Evolutionary conservation across 1,139 yeast species (phyloP), one percentile per base, ranked within the genome.

Genomic region (Candida sanyaensis): DNA sequence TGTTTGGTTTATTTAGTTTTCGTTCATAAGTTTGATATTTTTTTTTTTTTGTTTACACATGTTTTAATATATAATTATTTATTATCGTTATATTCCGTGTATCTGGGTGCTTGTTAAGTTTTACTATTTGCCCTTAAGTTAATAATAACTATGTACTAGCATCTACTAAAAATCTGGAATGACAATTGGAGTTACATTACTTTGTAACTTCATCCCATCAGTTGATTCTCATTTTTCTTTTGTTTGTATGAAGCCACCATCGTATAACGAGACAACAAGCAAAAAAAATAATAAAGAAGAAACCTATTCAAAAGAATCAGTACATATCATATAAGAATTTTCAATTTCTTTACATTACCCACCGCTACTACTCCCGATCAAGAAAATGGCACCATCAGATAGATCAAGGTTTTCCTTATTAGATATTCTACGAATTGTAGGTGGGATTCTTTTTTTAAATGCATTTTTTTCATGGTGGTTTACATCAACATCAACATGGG

Each of bases 401-500:
- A 34, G 47, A 45, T 36, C 44, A 27, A 41, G 41, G n/a, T 50
- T 50, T 26, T 34, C 37, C 23, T 12, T 49, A 8, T 23, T 77
- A 1, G 87, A 82, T 53, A 42, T 75, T 0, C 42, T 78, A 9
- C 66, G 84, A 27, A 57, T 81, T 0, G 13, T 80, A 1, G 69
- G 75, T 0, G 87, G 87, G 0, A 7, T 81, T 0, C 54, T 83
- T 2, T 51, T 78, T 3, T 49, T 81, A 13, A 81, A 78, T 56
- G 72, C 81, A 12, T 30, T 79, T 2, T 58, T 79, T 1, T 81
- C 85, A 0, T 80, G 78, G 66, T 68, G 73, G 70, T 71, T 78
- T 55, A 80, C 85, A 0, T 65, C 74, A 0, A 56, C 78, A 0
- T 41, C 77, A 0, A 75, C 80, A 0, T 81, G 85, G 85, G 82